These are phyloP conservation scores for Claviceps quebecensis DNA, from an alignment of 2,329 filamentous ascomycete species.

Conservation along the genomic window DNA sequence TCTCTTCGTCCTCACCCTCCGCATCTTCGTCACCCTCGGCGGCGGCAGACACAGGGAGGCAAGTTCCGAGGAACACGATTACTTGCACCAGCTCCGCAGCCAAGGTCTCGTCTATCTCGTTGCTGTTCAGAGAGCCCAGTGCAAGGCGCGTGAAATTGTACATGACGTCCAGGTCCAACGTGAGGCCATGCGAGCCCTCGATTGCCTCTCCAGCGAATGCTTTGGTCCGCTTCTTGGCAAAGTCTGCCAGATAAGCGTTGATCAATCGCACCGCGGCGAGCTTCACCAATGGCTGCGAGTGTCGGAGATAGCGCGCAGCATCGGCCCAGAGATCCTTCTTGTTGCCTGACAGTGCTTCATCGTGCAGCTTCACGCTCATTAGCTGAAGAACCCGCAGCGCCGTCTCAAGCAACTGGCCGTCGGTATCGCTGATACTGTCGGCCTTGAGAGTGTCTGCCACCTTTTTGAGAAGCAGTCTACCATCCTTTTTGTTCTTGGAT, in stretches of 20 bases:
- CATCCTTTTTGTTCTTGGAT: constrained; percentile 51
- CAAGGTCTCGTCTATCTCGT: constrained; percentile 56
- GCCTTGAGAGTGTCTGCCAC: constrained; percentile 39
- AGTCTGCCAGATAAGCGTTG: constrained; percentile 65
- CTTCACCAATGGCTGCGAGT: constrained; percentile 61
- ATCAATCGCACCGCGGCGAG: constrained; percentile 61
- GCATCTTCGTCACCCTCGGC: constrained; percentile 26
- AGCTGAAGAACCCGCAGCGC: constrained; percentile 56
- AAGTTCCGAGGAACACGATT: constrained; percentile 63
- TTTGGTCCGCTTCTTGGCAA: constrained; percentile 48
- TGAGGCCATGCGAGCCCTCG: constrained; percentile 55
- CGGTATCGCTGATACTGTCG: constrained; percentile 36
- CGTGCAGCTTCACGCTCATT: constrained; percentile 52
- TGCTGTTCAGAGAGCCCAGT: constrained; percentile 43
- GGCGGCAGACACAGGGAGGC: constrained; percentile 27
- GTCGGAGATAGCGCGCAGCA: constrained; percentile 55
- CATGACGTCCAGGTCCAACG: constrained; percentile 51
- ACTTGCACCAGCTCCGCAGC: constrained; percentile 69
- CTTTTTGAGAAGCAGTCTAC: constrained; percentile 45
- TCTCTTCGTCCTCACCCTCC: constrained; percentile 19
- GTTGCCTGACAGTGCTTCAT: constrained; percentile 44
- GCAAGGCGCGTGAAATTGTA: constrained; percentile 38
- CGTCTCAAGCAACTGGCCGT: constrained; percentile 63
- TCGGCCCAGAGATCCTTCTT: constrained; percentile 56
- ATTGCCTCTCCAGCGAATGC: constrained; percentile 40